Base-by-base conservation (phyloP, 73 alveolate species). In the Paramecium pentaurelia region DNA sequence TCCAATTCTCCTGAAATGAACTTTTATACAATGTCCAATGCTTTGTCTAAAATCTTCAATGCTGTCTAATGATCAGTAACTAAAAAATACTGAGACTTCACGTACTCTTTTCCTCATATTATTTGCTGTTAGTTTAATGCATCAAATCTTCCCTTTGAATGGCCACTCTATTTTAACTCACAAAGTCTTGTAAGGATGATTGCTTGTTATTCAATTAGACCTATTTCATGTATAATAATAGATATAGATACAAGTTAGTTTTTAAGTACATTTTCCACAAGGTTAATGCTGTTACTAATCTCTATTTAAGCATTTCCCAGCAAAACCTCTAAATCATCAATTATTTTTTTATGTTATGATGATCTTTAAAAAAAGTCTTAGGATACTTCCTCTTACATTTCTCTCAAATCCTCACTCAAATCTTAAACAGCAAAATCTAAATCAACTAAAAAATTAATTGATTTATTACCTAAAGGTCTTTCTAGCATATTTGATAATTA, bases 301-400 rank as follows among this genome's bases (percentile, higher is more conserved):
- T 80, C 91, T n/a, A 80, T 80, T 25, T 80, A 80, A 22, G 91
- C 91, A 80, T 80, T 80, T 80, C 91, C 91, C 34, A 80, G 20
- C 14, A 25, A 38, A 8, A 25, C 36, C 45, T 80, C 91, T 25
- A 80, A 47, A 14, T 80, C 91, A 47, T 80, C 91, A 45, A 80
- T 49, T 1, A 80, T 80, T 80, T 49, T 80, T 49, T 80, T 80
- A 80, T 80, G 47, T 18, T 45, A 45, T 20, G 91, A 77, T 11
- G 42, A 22, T 80, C 91, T 80, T 27, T 80, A 45, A 80, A 80
- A 80, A 36, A 45, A 80, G 30, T 80, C 91, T 44, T 80, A 80
- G 27, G 47, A 60, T 2, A 80, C 91, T 44, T 80, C 91, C 12
- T 25, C 77, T 36, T 32, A 12, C 58, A 42, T 44, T 47, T 80